Conservation (phyloP, 805 yeast genomes). For the Saturnispora bothae region DNA sequence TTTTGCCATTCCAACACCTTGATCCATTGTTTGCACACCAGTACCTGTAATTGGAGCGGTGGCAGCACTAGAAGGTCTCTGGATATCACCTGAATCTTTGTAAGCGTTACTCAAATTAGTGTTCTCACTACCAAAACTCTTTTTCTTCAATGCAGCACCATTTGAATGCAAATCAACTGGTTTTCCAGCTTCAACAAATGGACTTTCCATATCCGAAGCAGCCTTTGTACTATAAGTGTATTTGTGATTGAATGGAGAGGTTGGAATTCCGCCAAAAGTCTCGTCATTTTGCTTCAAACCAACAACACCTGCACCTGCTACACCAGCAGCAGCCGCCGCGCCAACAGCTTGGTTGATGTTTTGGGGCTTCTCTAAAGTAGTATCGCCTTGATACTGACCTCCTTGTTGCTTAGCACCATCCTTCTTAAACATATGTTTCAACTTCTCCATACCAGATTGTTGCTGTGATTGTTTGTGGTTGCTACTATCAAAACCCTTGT, state of each 20-base stretch:
- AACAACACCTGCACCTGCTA: conserved; percentile 1
- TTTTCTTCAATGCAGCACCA: neutral
- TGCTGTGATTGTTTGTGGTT: neutral
- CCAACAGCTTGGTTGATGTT: neutral
- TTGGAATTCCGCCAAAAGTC: conserved; percentile 8
- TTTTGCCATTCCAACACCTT: neutral
- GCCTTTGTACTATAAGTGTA: conserved; percentile 1
- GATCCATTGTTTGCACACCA: neutral
- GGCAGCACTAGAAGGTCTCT: no score
- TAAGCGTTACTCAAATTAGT: neutral
- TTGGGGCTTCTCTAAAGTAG: neutral
- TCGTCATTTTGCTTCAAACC: neutral
- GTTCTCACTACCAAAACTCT: neutral
- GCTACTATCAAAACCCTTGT: neutral
- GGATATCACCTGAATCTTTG: no score
- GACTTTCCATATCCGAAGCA: conserved; percentile 1
- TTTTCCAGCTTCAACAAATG: neutral
- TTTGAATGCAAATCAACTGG: neutral
- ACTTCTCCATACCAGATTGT: conserved; percentile 1
- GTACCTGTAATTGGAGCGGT: neutral
- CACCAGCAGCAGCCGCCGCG: conserved; percentile 7
- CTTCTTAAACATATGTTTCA: conserved; percentile 5
- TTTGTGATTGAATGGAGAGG: neutral
- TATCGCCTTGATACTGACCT: conserved; percentile 1
- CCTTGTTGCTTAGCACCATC: conserved; percentile 2